These are phyloP conservation scores for Rauvolfia tetraphylla DNA, from an alignment of 257 asterid genomes.

Conservation along the genomic window DNA sequence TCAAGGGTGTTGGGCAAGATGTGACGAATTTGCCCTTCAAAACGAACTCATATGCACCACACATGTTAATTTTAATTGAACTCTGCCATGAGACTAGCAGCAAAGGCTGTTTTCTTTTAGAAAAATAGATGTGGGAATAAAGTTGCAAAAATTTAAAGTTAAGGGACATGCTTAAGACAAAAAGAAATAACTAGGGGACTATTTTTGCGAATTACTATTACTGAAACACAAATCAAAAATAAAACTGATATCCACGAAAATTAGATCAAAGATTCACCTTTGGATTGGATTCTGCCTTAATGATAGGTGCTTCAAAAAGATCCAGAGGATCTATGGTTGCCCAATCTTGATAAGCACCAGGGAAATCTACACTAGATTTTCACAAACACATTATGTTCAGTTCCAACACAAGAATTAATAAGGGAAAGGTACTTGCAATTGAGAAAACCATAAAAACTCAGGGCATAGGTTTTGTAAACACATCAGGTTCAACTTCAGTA, in stretches of 20 bases:
- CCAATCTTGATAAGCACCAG: constrained; percentile 87
- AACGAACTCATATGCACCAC: no score
- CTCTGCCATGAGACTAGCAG: no score
- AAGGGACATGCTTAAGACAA: no score
- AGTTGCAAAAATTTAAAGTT: no score
- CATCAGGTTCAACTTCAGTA: constrained; percentile 4
- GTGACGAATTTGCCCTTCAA: no score
- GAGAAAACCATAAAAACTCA: background rate
- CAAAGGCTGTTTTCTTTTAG: no score
- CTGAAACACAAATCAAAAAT: constrained; percentile 14
- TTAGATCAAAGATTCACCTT: constrained; percentile 41
- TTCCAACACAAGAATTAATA: constrained; percentile 3
- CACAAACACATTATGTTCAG: constrained; percentile 29
- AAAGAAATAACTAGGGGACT: no score
- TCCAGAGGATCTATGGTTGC: constrained; percentile 68
- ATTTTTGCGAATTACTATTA: no score
- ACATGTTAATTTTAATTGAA: no score
- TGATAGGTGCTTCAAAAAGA: constrained; percentile 78
- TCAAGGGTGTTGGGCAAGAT: no score
- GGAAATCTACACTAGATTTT: constrained; percentile 73
- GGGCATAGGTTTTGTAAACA: background rate
- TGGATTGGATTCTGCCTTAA: constrained; percentile 70
- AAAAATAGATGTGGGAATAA: no score
- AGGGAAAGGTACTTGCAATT: background rate
- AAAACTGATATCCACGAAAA: constrained; percentile 6